These are phyloP conservation scores for Elsinoe necatrix DNA, from an alignment of 2,329 filamentous ascomycete species.

Conservation along the genomic window DNA sequence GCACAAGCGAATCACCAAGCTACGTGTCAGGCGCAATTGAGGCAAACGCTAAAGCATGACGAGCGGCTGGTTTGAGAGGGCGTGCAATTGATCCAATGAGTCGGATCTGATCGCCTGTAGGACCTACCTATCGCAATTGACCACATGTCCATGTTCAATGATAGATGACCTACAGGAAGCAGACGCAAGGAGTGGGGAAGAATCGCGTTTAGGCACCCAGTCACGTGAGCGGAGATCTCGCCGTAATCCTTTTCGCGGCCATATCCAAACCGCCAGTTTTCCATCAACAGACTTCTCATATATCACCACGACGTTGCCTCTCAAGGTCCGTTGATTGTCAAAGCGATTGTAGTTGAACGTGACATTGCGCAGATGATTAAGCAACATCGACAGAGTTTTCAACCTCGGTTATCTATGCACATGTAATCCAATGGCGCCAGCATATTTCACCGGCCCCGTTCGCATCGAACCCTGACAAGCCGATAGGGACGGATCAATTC, in stretches of 20 bases:
- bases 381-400: background rate
- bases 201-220: background rate
- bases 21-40: background rate
- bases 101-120: background rate
- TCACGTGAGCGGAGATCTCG: background rate
- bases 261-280: too few species aligned
- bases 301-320: too few species aligned
- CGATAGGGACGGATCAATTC: background rate
- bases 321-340: too few species aligned
- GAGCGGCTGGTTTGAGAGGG: background rate
- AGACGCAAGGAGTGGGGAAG: too few species aligned
- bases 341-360: too few species aligned
- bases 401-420: background rate
- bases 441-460: background rate
- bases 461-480: background rate
- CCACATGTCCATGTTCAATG: too few species aligned
- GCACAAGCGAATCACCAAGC: background rate
- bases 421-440: background rate
- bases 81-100: background rate
- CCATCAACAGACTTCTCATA: too few species aligned
- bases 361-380: too few species aligned
- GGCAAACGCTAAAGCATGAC: background rate
- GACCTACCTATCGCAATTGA: background rate
- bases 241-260: background rate
- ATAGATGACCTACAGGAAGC: too few species aligned